phyloP scores from a whole-genome alignment of 1,139 yeast genomes.

The Suhomyces chickasaworum region DNA sequence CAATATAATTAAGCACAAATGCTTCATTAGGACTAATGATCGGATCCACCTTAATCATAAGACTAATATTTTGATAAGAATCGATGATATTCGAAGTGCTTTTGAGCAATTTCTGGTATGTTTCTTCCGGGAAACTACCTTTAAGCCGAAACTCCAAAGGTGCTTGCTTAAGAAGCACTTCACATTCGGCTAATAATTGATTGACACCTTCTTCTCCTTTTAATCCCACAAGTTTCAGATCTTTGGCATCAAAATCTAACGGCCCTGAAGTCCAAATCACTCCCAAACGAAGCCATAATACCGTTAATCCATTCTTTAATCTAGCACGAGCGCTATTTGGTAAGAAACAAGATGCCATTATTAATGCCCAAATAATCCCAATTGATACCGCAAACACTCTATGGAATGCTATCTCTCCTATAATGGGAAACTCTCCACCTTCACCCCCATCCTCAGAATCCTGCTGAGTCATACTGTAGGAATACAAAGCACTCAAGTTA shows the following conservation, averaged over 20 bases:
- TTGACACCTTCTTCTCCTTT: slow-evolving; percentile 57
- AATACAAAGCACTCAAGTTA: slow-evolving; percentile 76
- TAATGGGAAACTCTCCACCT: slow-evolving; percentile 69
- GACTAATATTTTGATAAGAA: slow-evolving; percentile 70
- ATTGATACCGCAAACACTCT: slow-evolving; percentile 70
- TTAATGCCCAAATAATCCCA: slow-evolving; percentile 78
- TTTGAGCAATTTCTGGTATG: slow-evolving; percentile 52
- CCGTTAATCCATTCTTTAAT: slow-evolving; percentile 62
- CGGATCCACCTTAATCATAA: slow-evolving; percentile 67
- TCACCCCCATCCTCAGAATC: slow-evolving; percentile 68
- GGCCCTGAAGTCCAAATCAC: slow-evolving; percentile 76
- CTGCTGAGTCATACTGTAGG: slow-evolving; percentile 65
- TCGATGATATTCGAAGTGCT: slow-evolving; percentile 70
- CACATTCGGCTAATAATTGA: slow-evolving; percentile 61
- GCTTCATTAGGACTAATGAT: slow-evolving; percentile 54
- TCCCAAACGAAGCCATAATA: slow-evolving; percentile 79
- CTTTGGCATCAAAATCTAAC: slow-evolving; percentile 33
- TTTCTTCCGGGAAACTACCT: slow-evolving; percentile 64
- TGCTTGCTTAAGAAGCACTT: slow-evolving; percentile 64
- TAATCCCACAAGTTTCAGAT: slow-evolving; percentile 45
- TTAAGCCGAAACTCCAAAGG: slow-evolving; percentile 75
- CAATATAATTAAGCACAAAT: slow-evolving; percentile 56
- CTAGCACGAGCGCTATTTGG: slow-evolving; percentile 78
- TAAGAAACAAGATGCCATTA: slow-evolving; percentile 61
- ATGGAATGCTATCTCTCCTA: slow-evolving; percentile 78